Conservation (phyloP, 805 yeast species). For the Hanseniaspora lachancei region DNA sequence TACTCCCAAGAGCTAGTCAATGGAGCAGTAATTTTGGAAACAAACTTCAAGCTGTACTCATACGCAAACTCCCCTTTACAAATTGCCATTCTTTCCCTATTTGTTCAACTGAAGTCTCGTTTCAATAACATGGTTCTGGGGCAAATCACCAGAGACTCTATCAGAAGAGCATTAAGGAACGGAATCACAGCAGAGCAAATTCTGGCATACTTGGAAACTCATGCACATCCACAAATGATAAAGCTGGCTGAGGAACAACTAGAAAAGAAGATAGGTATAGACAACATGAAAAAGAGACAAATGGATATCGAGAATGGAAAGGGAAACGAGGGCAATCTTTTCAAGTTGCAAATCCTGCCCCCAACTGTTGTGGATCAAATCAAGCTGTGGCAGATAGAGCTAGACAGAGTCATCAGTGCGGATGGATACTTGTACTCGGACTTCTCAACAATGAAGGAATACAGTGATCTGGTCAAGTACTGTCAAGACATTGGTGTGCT, state of each 20-base stretch:
- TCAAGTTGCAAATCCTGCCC: slow-evolving; percentile 56
- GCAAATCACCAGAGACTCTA: slow-evolving; percentile 80
- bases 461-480: slow-evolving; percentile 53
- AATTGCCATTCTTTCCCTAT: slow-evolving; percentile 78
- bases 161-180: slow-evolving; percentile 64
- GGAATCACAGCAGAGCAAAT: slow-evolving; percentile 95
- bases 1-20: slow-evolving; percentile 19
- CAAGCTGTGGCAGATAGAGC: slow-evolving; percentile 87
- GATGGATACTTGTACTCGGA: slow-evolving; percentile 84
- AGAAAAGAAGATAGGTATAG: slow-evolving; percentile 52
- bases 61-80: slow-evolving; percentile 90
- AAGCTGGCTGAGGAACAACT: slow-evolving; percentile 55
- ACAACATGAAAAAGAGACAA: slow-evolving; percentile 12
- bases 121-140: slow-evolving; percentile 91
- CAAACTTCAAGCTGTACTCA: slow-evolving; percentile 85
- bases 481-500: slow-evolving; percentile 87
- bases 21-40: slow-evolving; percentile 80
- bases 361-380: slow-evolving; percentile 97
- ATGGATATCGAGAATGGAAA: slow-evolving; percentile 8
- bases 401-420: slow-evolving; percentile 78
- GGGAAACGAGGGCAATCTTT: slow-evolving; percentile 32
- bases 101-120: slow-evolving; percentile 72
- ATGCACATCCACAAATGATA: slow-evolving; percentile 88
- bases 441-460: slow-evolving; percentile 66
- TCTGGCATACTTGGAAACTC: slow-evolving; percentile 72